phyloP scores from a whole-genome alignment of 225 moss, liverwort and hornwort species.

The Pseudisothecium myosuroides region DNA sequence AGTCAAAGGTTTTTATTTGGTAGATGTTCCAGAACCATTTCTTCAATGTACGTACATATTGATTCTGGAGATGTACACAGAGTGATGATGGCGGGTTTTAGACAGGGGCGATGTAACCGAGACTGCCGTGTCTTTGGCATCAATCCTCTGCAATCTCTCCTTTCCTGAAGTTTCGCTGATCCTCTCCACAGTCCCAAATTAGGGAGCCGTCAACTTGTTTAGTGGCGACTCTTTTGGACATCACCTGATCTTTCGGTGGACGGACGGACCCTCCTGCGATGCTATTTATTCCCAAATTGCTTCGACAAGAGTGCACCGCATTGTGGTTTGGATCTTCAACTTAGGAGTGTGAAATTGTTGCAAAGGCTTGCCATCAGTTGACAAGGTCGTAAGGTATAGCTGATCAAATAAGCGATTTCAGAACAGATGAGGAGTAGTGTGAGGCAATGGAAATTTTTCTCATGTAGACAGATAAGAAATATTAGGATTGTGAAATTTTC shows the following conservation, averaged over 20 bases:
- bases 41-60: accelerated
- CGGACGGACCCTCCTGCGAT: not conserved
- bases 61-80: not conserved
- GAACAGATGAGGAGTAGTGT: too few relatives aligned
- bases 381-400: too few relatives aligned
- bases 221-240: not conserved
- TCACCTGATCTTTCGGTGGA: not conserved
- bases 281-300: not conserved
- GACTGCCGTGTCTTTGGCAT: not conserved
- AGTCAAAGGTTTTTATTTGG: accelerated
- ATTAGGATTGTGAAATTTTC: too few relatives aligned
- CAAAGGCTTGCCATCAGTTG: too few relatives aligned
- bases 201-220: not conserved
- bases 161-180: not conserved
- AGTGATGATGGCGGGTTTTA: accelerated
- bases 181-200: not conserved
- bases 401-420: too few relatives aligned
- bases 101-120: not conserved
- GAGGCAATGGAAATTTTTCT: too few relatives aligned
- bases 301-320: not conserved
- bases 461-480: too few relatives aligned
- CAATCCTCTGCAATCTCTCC: too few relatives aligned
- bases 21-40: not conserved
- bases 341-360: not conserved
- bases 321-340: not conserved